Evolutionary conservation across 2,329 filamentous ascomycete genomes (phyloP).

Genomic region (Stachybotrys echinatus): DNA sequence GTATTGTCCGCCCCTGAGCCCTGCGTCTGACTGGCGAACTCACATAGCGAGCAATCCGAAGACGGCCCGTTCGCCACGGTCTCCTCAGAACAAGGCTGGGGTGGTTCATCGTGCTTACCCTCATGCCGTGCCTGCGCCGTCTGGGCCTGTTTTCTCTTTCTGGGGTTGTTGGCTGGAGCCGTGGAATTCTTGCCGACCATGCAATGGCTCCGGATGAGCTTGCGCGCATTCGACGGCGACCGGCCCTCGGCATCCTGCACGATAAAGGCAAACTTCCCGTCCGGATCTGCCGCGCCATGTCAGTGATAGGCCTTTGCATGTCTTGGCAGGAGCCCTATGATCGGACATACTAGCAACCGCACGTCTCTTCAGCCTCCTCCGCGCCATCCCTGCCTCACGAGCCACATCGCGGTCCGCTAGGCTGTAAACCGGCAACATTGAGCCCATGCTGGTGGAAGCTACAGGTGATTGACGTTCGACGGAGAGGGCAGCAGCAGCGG

Average conservation of each 20-base stretch:
- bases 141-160: not conserved
- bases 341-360: not conserved
- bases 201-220: slow-evolving; percentile 20
- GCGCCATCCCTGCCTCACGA: not conserved
- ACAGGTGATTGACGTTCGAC: not conserved
- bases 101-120: not conserved
- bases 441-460: not conserved
- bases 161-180: not conserved
- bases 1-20: too few species aligned
- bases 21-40: too few species aligned
- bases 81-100: not conserved
- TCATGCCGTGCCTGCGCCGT: not conserved
- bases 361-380: not conserved
- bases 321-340: not conserved
- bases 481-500: too few species aligned
- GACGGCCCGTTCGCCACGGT: not conserved
- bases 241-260: slow-evolving; percentile 15
- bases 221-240: slow-evolving; percentile 14
- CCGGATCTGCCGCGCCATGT: slow-evolving; percentile 1
- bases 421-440: too few species aligned
- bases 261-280: slow-evolving; percentile 21
- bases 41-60: too few species aligned
- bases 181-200: slow-evolving; percentile 21
- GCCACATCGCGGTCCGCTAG: not conserved
- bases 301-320: not conserved